phyloP scores from a whole-genome alignment of 2,329 filamentous ascomycete genomes.

The Calonectria multiphialidica region DNA sequence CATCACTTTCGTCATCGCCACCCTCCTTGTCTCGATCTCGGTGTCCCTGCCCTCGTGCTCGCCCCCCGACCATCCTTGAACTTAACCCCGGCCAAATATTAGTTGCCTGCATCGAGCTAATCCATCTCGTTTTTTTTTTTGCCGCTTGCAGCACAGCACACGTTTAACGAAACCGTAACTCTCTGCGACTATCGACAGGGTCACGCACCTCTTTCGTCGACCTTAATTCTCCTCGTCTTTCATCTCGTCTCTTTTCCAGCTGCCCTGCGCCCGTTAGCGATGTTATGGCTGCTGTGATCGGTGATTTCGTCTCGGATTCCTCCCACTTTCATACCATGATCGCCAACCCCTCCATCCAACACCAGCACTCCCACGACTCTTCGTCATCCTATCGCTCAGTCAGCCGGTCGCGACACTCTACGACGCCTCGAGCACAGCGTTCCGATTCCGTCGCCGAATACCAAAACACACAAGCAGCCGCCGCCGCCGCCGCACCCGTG shows the following conservation, averaged over 20 bases:
- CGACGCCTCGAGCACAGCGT: constrained; percentile 45
- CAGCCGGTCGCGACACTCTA: constrained; percentile 46
- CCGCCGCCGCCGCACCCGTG: constrained; percentile 21
- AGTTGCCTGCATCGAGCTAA: constrained; percentile 35
- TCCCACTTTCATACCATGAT: constrained; percentile 80
- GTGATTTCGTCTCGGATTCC: constrained; percentile 81
- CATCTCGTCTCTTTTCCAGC: neutral
- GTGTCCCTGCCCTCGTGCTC: constrained; percentile 22
- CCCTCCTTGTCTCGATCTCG: constrained; percentile 24
- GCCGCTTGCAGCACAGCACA: constrained; percentile 32
- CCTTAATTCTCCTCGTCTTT: neutral
- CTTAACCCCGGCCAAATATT: constrained; percentile 23
- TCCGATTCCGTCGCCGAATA: constrained; percentile 36
- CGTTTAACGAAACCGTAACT: constrained; percentile 34
- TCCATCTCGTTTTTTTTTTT: constrained; percentile 35
- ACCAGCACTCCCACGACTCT: constrained; percentile 57
- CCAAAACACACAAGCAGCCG: constrained; percentile 24
- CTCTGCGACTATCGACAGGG: constrained; percentile 32
- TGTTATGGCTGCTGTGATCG: constrained; percentile 74
- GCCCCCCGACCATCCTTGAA: constrained; percentile 18
- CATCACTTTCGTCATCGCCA: constrained; percentile 40
- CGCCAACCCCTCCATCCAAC: constrained; percentile 61
- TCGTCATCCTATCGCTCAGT: constrained; percentile 43
- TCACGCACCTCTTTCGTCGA: constrained; percentile 35
- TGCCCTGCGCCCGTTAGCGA: constrained; percentile 41